A percentile compares a stretch with the other conserved stretches of the same genome.
These are phyloP conservation scores for Talaromyces verruculosus DNA, from an alignment of 2,329 filamentous ascomycete genomes.

Conservation along the genomic window DNA sequence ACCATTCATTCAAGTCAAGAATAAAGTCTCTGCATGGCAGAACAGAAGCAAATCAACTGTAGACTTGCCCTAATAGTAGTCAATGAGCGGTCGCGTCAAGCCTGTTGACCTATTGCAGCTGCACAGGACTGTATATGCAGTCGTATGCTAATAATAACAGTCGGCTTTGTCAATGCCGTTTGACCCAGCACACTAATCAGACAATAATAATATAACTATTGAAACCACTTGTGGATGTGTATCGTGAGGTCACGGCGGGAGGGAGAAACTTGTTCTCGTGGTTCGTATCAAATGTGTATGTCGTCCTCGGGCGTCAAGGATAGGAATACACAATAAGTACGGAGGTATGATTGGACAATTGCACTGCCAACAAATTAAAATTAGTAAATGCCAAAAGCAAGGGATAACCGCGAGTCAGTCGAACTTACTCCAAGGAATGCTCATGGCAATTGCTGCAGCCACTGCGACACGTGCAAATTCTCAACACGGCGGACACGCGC, in stretches of 20 bases:
- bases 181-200: not conserved
- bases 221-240: not conserved
- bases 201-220: not conserved
- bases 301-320: not conserved
- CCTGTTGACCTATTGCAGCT: not conserved
- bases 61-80: constrained; percentile 15
- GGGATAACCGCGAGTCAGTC: not conserved
- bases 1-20: constrained; percentile 4
- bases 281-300: constrained; percentile 6
- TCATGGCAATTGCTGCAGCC: constrained; percentile 72
- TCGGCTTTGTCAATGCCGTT: not conserved
- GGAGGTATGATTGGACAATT: not conserved
- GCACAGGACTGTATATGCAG: not conserved
- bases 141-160: not conserved
- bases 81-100: not conserved
- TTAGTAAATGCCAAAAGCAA: constrained; percentile 9
- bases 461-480: constrained; percentile 70
- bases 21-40: constrained; percentile 19
- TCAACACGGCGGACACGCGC: constrained; percentile 58
- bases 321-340: constrained; percentile 2
- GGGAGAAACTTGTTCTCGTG: not conserved
- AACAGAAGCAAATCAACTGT: constrained; percentile 13
- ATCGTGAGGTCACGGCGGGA: constrained; percentile 12
- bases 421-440: constrained; percentile 42
- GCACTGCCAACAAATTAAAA: not conserved